These are phyloP conservation scores for Melaleuca quinquenervia DNA, from an alignment of 345 rosid genomes.

Conservation along the genomic window DNA sequence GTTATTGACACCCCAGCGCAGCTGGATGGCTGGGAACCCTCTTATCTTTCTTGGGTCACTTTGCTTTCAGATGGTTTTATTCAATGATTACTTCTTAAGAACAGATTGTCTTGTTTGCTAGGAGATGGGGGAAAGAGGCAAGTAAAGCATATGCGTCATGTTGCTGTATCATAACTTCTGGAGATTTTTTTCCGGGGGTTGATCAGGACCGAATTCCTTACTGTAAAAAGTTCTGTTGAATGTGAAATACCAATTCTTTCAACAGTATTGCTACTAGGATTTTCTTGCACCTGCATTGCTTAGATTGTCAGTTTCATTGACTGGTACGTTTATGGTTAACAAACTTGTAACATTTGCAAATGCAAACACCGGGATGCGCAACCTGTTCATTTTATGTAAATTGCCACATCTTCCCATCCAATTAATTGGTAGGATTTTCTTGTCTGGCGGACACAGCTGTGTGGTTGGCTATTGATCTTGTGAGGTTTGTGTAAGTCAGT, in stretches of 20 bases:
- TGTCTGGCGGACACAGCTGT: neutral
- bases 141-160: neutral
- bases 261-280: neutral
- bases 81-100: neutral
- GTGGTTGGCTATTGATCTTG: neutral
- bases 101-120: neutral
- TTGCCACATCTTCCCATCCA: neutral
- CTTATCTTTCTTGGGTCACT: neutral
- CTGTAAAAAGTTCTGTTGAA: neutral
- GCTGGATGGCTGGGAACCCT: neutral
- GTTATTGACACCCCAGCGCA: neutral
- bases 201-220: neutral
- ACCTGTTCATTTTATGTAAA: neutral
- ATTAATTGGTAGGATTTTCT: neutral
- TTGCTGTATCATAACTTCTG: neutral
- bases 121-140: neutral
- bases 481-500: neutral
- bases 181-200: neutral
- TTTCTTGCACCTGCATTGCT: neutral
- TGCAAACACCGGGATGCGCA: neutral
- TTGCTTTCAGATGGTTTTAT: neutral
- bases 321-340: neutral
- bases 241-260: neutral
- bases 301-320: neutral
- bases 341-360: neutral